These are phyloP conservation scores for Arthrobotrys sphaeroides DNA, from an alignment of 2,329 filamentous ascomycete species.

Conservation along the genomic window DNA sequence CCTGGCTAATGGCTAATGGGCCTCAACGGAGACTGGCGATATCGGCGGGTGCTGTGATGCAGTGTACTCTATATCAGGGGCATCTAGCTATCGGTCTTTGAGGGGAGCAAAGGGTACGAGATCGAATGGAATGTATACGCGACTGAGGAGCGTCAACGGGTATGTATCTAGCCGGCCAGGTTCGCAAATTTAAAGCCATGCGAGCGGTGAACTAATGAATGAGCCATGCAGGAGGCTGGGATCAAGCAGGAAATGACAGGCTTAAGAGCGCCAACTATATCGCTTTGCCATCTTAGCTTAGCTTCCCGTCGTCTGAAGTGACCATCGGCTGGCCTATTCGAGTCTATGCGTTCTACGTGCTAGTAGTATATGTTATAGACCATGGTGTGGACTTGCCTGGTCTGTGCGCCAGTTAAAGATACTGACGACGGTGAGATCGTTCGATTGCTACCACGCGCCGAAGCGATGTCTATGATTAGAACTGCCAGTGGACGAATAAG, in stretches of 20 bases:
- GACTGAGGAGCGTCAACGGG: not conserved
- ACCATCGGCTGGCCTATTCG: not conserved
- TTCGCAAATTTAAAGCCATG: not conserved
- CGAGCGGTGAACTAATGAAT: not conserved
- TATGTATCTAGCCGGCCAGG: not conserved
- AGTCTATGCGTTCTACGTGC: too few species aligned
- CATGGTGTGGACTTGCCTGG: too few species aligned
- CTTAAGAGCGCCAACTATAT: constrained; percentile 7
- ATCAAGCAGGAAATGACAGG: constrained; percentile 6
- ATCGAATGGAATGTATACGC: not conserved
- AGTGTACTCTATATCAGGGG: not conserved
- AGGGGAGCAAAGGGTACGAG: not conserved
- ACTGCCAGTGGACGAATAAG: too few species aligned
- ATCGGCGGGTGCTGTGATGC: not conserved
- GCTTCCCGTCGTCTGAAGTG: not conserved
- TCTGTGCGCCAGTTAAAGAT: too few species aligned
- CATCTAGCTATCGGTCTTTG: too few species aligned
- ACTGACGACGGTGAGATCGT: too few species aligned
- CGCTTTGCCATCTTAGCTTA: not conserved
- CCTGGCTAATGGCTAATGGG: too few species aligned
- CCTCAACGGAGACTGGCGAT: too few species aligned
- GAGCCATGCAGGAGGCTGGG: constrained; percentile 38
- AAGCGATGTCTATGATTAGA: too few species aligned
- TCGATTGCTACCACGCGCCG: too few species aligned
- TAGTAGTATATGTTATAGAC: too few species aligned